A percentile compares a stretch with the other conserved stretches of the same genome.
phyloP scores from a whole-genome alignment of 148 eudicot species.

The Mesembryanthemum crystallinum region DNA sequence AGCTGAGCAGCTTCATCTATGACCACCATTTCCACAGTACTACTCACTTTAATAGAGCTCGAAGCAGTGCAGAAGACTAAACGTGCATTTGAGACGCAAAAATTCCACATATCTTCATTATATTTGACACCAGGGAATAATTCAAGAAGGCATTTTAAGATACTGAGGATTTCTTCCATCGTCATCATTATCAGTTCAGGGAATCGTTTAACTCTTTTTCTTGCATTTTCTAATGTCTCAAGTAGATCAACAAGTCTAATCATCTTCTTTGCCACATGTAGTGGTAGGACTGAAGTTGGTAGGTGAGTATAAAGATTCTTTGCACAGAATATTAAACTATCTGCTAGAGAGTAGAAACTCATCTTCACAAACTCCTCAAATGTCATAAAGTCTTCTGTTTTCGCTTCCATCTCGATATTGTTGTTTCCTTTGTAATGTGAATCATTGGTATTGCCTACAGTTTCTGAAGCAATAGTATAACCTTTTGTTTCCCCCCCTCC shows the following conservation, averaged over 20 bases:
- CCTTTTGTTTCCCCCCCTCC: not conserved
- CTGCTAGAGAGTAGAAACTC: conserved; percentile 24
- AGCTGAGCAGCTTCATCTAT: conserved; percentile 73
- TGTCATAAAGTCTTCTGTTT: conserved; percentile 14
- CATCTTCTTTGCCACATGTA: conserved; percentile 34
- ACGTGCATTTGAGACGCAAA: conserved; percentile 40
- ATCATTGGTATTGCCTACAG: no score
- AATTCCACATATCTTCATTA: not conserved
- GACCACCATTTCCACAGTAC: conserved; percentile 28
- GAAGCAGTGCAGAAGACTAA: conserved; percentile 63
- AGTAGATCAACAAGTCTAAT: conserved; percentile 29
- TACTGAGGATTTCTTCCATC: conserved; percentile 18
- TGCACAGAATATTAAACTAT: conserved; percentile 22
- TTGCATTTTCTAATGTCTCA: conserved; percentile 16
- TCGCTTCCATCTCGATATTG: no score
- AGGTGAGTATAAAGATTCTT: conserved; percentile 49
- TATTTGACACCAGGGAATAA: conserved; percentile 3
- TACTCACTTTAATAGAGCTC: conserved; percentile 35
- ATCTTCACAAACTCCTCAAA: conserved; percentile 27
- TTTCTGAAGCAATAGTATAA: not conserved
- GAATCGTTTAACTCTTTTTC: not conserved
- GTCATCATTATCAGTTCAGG: conserved; percentile 6
- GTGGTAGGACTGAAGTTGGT: conserved; percentile 42
- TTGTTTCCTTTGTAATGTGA: no score
- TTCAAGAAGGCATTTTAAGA: conserved; percentile 27